Base-by-base conservation (phyloP, 2,329 filamentous ascomycete genomes). In the Venturia pyrina region DNA sequence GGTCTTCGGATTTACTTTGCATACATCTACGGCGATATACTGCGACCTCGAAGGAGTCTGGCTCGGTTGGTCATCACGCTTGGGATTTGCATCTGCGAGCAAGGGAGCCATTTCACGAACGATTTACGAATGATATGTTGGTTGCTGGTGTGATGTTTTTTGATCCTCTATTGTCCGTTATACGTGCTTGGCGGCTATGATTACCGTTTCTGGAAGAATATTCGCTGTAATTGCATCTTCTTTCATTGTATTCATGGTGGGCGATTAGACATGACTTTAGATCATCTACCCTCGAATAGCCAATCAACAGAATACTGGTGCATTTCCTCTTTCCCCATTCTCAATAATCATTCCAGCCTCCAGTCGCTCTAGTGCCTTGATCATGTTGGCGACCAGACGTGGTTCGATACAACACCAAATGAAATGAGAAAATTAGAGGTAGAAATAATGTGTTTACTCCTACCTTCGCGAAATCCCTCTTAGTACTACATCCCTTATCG, bases 1-100 rank as follows among this genome's bases (percentile, higher is more conserved):
- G 62, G 17, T 40, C 13, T 44, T 48, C 15, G 48, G 43, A 64
- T 34, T 64, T 64, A 19, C 28, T n/a, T 34, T 64, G 60, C 60
- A 62, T 62, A 24, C 21, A 28, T 53, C 48, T 50, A 50, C 1
- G n/a, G 46, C 46, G 46, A 34, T 57, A 3, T 37, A 57, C n/a
- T 28, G 34, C 50, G 19, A 57, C 5, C 19, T 8, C 5, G 24
- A 11, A n/a, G 53, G 19, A 34, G 28, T 56, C 21, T 15, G 21
- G 53, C 32, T 59, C 32, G 24, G 53, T 37, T 37, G 15, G 32
- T 15, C 13, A 32, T 7, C 1, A 11, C 28, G 32, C 5, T 37
- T 37, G 28, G 32, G 17, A 10, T 32, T 32, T 59, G 32, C 32
- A 37, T 37, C 3, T 37, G 28, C 17, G 21, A 59, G 28, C 15